Base-by-base conservation (phyloP, 2,329 filamentous ascomycete species). In the Colletotrichum higginsianum region DNA sequence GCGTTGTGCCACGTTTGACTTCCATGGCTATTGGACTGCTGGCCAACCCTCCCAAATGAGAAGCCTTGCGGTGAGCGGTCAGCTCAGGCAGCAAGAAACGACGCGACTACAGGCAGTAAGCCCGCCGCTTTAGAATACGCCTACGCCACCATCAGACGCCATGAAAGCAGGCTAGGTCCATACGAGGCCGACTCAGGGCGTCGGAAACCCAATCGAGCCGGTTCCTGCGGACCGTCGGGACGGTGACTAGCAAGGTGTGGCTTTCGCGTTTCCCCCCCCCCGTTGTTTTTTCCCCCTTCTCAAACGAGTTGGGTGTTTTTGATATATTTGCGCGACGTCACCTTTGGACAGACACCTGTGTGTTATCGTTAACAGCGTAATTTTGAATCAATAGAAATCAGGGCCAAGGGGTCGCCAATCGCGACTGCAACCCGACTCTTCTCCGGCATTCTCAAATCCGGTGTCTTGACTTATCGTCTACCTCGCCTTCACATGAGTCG, bases 141-240 rank as follows among this genome's bases (percentile, higher is more conserved):
- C 64, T 63, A 35, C 57, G 68, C 64, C 64, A 71, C 57, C 2
- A 16, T 47, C 44, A 50, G 16, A 63, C 30, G 46, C 18, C 4
- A 38, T 15, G 16, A 26, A 3, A 7, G n/a, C 23, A 16, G 12
- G 42, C 55, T 47, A 21, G 18, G 15, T 57, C 23, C 21, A 42
- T 58, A 38, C 61, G 12, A 44, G 16, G 47, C 38, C 11, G 47
- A 11, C 7, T 7, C 8, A 5, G 21, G 8, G 53, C 6, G 42
- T 57, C 50, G 64, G 63, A 52, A 2, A 13, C 63, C 30, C 26
- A 52, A 50, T 47, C 50, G 47, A 35, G 15, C 63, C 57, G 63
- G 55, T 23, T 52, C 64, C 64, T 62, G 57, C 67, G 67, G 67
- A 67, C 9, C 12, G 15, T 18, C 56, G 57, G 57, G 18, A 23